phyloP scores from a whole-genome alignment of 148 eudicot species.

The Chenopodium album region DNA sequence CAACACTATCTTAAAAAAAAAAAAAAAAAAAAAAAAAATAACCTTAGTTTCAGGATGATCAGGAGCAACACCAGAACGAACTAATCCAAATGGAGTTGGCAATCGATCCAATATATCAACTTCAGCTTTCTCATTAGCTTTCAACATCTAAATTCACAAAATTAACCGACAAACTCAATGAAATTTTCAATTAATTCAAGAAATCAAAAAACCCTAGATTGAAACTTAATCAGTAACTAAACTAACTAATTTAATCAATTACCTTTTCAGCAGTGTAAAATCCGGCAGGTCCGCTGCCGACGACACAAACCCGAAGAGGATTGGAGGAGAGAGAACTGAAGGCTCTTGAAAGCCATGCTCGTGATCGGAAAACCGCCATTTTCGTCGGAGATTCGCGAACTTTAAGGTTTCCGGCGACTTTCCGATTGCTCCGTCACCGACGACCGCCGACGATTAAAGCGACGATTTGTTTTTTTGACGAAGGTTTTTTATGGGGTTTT shows the following conservation, averaged over 20 bases:
- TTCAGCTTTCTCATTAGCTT: conserved; percentile 70
- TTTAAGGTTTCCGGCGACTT: background rate
- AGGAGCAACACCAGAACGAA: conserved; percentile 94
- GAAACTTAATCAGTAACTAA: background rate
- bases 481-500: no score
- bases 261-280: conserved; percentile 95
- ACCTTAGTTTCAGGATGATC: conserved; percentile 98
- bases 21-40: background rate
- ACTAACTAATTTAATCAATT: background rate
- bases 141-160: conserved; percentile 56
- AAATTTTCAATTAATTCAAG: background rate
- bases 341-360: conserved; percentile 32
- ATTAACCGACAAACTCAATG: background rate
- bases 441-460: no score
- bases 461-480: no score
- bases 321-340: conserved; percentile 48
- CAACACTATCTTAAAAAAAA: background rate
- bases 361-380: conserved; percentile 35
- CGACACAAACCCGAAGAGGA: conserved; percentile 74
- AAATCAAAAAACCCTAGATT: background rate
- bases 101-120: conserved; percentile 87
- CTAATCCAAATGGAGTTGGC: conserved; percentile 86
- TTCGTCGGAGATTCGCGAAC: background rate
- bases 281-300: conserved; percentile 96
- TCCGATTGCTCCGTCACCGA: no score